Base-by-base conservation (phyloP, 1,284 basidiomycete genomes). In the Macrocystidia cucumis region DNA sequence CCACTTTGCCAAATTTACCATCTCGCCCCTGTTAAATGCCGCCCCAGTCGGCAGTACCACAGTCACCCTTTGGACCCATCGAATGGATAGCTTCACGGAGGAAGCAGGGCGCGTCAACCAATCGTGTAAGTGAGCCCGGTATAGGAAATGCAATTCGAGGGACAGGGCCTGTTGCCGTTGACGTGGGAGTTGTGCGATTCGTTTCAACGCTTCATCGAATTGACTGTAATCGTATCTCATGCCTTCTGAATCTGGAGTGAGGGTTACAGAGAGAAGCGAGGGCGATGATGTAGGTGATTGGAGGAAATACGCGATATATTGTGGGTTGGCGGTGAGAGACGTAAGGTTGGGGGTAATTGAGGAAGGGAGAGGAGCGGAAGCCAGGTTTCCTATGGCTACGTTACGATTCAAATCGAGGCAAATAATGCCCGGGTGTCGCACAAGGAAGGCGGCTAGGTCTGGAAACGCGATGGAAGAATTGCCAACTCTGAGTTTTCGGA, bases 401-500 rank as follows among this genome's bases (percentile, higher is more conserved):
- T 29, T 35, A 16, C 25, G n/a, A n/a, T n/a, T n/a, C n/a, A n/a
- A n/a, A n/a, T n/a, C n/a, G n/a, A n/a, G n/a, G n/a, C n/a, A n/a
- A n/a, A n/a, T n/a, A n/a, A n/a, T n/a, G n/a, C n/a, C n/a, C n/a
- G n/a, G n/a, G n/a, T n/a, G n/a, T n/a, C n/a, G n/a, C n/a, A n/a
- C n/a, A n/a, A n/a, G n/a, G n/a, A n/a, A n/a, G n/a, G n/a, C 27
- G 3, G 37, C 34, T 4, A 43, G 34, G 29, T 41, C 39, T 4
- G 42, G 37, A 3, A 29, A 41, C 4, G 39, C 42, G 9, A 45
- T 38, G n/a, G 37, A 39, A 7, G 42, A 28, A 26, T 54, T 49
- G 31, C 47, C 45, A 8, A 34, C 21, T 9, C 51, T 30, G 27
- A 54, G 52, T 1, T 20, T 16, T n/a, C 42, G 33, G 9, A 53